Evolutionary conservation across 164 flowering plant genomes (phyloP), one percentile per base, ranked within the genome.

Genomic region (Nelumbo lutea): DNA sequence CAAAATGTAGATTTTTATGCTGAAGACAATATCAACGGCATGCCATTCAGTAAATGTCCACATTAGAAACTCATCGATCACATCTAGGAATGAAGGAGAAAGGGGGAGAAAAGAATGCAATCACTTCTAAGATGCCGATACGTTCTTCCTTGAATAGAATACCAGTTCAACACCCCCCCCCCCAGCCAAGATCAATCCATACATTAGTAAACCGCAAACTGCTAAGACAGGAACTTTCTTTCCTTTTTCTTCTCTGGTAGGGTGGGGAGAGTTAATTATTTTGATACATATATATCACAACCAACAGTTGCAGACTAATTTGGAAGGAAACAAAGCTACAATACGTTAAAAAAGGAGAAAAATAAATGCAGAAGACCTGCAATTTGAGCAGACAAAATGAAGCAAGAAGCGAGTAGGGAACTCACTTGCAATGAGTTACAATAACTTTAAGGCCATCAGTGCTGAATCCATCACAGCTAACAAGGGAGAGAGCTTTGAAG

Each of bases 401-500:
- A 41, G 8, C 13, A 52, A 51, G 9, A 62, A 38, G 39, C 15
- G 43, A 56, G n/a, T 59, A 65, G 46, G 62, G 60, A 51, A 40
- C 80, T 71, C 74, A 91, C 97, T 78, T 86, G 91, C 97, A 87
- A 73, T 82, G 73, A 63, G 90, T 70, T 51, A 90, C 89, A 75
- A 91, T 79, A 69, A 84, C 78, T 10, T 85, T 84, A 66, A 89
- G 84, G 47, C 97, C 94, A 71, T 84, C 81, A 48, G 90, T 88
- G 47, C 85, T 85, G 80, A 91, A 89, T 6, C 94, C 94, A 71
- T 91, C 94, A 79, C 97, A 89, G 73, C 91, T 85, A 52, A 82
- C 68, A 41, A 89, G 86, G 11, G 89, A 84, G 0, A 91, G 73
- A 38, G 82, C 83, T 39, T 77, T 84, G 63, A 89, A 91, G 60